These are phyloP conservation scores for Vigna angularis DNA, from an alignment of 306 rosid genomes.

Conservation along the genomic window DNA sequence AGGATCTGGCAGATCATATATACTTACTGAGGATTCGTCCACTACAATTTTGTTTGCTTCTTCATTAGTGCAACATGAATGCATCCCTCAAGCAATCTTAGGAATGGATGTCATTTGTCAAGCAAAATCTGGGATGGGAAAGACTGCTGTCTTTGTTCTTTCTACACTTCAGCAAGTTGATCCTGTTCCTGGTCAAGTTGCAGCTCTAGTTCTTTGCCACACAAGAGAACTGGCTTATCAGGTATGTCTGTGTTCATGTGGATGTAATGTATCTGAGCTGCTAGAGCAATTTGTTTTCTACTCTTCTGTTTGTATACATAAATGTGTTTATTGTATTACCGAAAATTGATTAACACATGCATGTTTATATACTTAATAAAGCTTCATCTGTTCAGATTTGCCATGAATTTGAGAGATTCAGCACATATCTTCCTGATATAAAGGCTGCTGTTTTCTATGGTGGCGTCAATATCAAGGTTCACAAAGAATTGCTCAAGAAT, in stretches of 20 bases:
- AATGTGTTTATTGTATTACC: neutral
- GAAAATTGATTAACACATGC: neutral
- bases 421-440: slow-evolving; percentile 67
- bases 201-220: slow-evolving; percentile 78
- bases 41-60: slow-evolving; percentile 68
- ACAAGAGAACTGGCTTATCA: slow-evolving; percentile 79
- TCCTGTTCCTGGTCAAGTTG: slow-evolving; percentile 78
- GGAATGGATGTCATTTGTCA: slow-evolving; percentile 84
- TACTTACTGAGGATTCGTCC: slow-evolving; percentile 78
- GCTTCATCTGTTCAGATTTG: slow-evolving; percentile 59
- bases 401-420: slow-evolving; percentile 79
- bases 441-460: slow-evolving; percentile 76
- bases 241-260: slow-evolving; percentile 47
- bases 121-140: slow-evolving; percentile 85
- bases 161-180: slow-evolving; percentile 79
- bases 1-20: slow-evolving; percentile 73
- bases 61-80: slow-evolving; percentile 81
- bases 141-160: slow-evolving; percentile 78
- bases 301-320: neutral
- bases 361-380: slow-evolving; percentile 4
- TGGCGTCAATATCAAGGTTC: slow-evolving; percentile 71
- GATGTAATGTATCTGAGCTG: slow-evolving; percentile 11
- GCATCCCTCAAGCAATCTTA: slow-evolving; percentile 83
- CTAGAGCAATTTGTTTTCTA: neutral
- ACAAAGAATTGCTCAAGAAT: slow-evolving; percentile 72